A percentile compares a stretch with the other conserved stretches of the same genome.
Evolutionary conservation across 495 filamentous ascomycete species (phyloP).

Genomic region (Neurospora pannonica): DNA sequence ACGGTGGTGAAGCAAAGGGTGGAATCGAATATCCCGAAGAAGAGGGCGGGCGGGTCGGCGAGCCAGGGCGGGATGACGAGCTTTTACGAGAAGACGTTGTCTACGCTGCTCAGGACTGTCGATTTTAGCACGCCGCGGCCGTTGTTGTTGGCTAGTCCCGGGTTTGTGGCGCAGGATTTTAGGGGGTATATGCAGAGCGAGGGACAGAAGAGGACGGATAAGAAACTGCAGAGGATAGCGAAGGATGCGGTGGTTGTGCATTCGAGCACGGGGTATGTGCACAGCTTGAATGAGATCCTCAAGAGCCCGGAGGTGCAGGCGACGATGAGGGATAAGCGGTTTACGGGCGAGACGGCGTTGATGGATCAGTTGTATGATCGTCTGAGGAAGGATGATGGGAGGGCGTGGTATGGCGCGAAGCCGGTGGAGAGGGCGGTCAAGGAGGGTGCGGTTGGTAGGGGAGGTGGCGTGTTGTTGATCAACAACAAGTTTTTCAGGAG

Average conservation of each 20-base stretch:
- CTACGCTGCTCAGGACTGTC: conserved; percentile 66
- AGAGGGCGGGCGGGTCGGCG: conserved; percentile 51
- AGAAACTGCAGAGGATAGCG: conserved; percentile 45
- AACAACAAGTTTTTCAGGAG: conserved; percentile 79
- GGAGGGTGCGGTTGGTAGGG: conserved; percentile 80
- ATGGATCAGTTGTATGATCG: conserved; percentile 81
- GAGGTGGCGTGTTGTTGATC: conserved; percentile 75
- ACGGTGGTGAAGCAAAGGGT: conserved; percentile 81
- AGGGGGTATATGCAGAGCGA: conserved; percentile 67
- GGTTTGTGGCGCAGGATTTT: conserved; percentile 75
- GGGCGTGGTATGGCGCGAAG: conserved; percentile 82
- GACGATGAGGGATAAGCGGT: conserved; percentile 74
- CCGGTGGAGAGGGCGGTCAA: conserved; percentile 81
- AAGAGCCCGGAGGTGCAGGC: conserved; percentile 65
- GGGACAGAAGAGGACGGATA: conserved; percentile 59
- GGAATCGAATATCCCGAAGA: conserved; percentile 75
- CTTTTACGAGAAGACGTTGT: conserved; percentile 72
- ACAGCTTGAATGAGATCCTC: conserved; percentile 78
- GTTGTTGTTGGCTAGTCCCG: conserved; percentile 80
- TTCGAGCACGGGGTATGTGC: conserved; percentile 72
- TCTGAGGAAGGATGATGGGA: conserved; percentile 75
- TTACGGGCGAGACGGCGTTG: conserved; percentile 69
- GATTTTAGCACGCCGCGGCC: conserved; percentile 63
- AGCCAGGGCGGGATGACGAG: conserved; percentile 68
- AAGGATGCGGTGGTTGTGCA: conserved; percentile 69